Conservation (phyloP, 2,329 filamentous ascomycete genomes). For the Sclerotiophoma versabilis region DNA sequence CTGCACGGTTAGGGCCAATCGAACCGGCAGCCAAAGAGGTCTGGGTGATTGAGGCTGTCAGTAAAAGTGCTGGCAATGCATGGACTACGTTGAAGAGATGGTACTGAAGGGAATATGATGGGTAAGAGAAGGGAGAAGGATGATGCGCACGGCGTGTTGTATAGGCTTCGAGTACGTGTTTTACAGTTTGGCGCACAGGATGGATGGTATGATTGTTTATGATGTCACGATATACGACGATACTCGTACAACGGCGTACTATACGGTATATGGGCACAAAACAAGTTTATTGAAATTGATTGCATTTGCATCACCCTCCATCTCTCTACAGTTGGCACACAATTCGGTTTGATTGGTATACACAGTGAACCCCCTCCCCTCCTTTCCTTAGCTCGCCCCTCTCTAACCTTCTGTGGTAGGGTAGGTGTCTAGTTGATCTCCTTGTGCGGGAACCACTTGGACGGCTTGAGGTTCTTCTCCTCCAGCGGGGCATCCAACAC, state of each 20-base stretch:
- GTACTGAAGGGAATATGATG: neutral
- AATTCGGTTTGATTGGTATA: constrained; percentile 8
- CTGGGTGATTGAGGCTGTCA: neutral
- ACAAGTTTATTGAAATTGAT: constrained; percentile 6
- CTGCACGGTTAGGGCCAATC: neutral
- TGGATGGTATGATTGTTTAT: constrained; percentile 12
- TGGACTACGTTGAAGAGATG: no score
- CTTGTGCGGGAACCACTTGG: constrained; percentile 53
- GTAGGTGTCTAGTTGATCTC: constrained; percentile 44
- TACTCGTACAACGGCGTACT: neutral
- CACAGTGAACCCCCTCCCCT: neutral
- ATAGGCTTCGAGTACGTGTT: constrained; percentile 1
- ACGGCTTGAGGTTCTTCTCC: constrained; percentile 63
- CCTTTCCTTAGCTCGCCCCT: neutral
- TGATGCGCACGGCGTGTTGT: neutral
- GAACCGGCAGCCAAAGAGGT: neutral
- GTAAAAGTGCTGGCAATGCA: neutral
- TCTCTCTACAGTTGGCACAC: neutral
- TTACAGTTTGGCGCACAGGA: constrained; percentile 9
- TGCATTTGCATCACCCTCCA: constrained; percentile 7
- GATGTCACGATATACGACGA: constrained; percentile 15
- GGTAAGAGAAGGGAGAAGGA: neutral
- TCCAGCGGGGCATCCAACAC: constrained; percentile 80
- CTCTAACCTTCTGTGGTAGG: neutral
- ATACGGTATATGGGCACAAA: neutral